Base-by-base conservation (phyloP, 352 stramenopile species). In the Globisporangium cylindrosporum region DNA sequence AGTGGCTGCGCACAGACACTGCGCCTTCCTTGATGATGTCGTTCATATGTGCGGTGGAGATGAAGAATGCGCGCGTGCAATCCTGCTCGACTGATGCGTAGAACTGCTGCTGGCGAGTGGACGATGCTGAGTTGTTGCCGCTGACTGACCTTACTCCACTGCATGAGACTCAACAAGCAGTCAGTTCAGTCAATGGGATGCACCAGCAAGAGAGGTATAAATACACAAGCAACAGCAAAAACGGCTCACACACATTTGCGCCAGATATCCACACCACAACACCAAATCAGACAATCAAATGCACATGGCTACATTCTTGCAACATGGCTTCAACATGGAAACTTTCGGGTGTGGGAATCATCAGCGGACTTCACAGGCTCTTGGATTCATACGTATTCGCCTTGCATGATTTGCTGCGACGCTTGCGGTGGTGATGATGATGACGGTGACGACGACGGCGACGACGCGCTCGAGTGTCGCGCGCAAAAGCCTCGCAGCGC, bases 1-100 rank as follows among this genome's bases (percentile, higher is more conserved):
- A 92, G 43, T 88, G 83, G 6, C 81, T 80, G 7, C 81, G 83
- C 22, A 92, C 81, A 10, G 77, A 67, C 15, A 92, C 75, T 15
- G 75, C 79, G 59, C 83, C 83, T 74, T 89, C 79, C 62, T 89
- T 90, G 68, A 89, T 80, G 29, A 66, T 67, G 2, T 72, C 60
- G 43, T 65, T 54, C 67, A 72, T 72, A 14, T 49, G 10, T 18
- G 41, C 18, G 18, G 12, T 6, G 18, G 24, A 7, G 46, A 25
- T 24, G 46, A n/a, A 54, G 46, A 25, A 14, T 1, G 46, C 18
- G 18, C 1, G 38, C 36, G 36, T 14, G 36, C 14, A 43, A 10
- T 43, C 12, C 10, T 43, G 12, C 5, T 38, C 14, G 53, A 59
- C 53, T 38, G 34, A 59, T 41, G 14, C 7, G 55, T 27, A 10